Base-by-base conservation (phyloP, 805 yeast genomes). In the Saccharomycopsis fibuligera region DNA sequence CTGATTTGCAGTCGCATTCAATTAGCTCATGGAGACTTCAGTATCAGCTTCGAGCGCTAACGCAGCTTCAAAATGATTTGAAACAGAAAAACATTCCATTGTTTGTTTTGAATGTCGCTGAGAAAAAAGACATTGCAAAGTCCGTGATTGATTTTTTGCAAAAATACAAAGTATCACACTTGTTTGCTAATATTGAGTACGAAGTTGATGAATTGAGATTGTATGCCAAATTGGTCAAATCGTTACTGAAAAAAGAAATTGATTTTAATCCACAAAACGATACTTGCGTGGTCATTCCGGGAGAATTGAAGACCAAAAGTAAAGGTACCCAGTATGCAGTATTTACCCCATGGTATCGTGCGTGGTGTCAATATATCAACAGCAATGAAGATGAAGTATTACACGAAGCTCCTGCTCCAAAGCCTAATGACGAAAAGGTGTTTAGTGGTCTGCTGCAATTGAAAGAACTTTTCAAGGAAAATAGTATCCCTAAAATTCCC, bases 171-270 rank as follows among this genome's bases (percentile, higher is more conserved):
- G 54, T 60, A 24, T 44, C 57, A 9, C 61, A 64, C 40, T 54
- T 72, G 14, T 66, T 56, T 41, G 64, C 69, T 19, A 72, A 70
- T 54, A 58, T 64, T 33, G 68, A 68, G 58, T 72, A 71, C 52
- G 77, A 71, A 58, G 68, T 69, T 16, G 76, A 73, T 55, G 77
- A 73, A 55, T 53, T 72, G 41, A 59, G 68, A 17, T 57, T 68
- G 21, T 61, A 61, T 36, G 53, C 57, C 12, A 44, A 48, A 1
- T 57, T 65, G 39, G 37, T 57, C 24, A 49, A 53, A 8, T 22
- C 33, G 1, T 53, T 61, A 30, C 25, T 50, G 2, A 50, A 54
- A 16, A 45, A 54, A 6, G 53, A 55, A 1, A 58, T 63, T 3
- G 53, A 53, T 5, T 61, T 66, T 51, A 44, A 55, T 3, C 59